Percentiles rank a stretch among this genome's conserved stretches.
Evolutionary conservation across 805 yeast genomes (phyloP).

Genomic region (Lachancea fermentati): DNA sequence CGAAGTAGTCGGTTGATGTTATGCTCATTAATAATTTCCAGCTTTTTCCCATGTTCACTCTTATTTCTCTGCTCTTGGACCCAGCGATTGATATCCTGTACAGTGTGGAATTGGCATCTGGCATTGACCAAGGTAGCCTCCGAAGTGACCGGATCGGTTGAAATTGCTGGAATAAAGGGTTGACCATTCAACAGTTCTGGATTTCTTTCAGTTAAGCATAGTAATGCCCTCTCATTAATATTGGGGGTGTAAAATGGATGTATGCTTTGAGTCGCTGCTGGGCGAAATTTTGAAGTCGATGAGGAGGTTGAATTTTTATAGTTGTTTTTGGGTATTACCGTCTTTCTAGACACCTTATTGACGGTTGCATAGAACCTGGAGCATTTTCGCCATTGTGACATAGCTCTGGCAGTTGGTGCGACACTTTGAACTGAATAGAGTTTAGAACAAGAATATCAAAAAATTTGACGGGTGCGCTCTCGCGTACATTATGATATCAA

Average conservation of each 20-base stretch:
- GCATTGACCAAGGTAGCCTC: slow-evolving; percentile 9
- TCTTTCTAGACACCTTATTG: neutral
- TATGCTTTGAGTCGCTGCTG: slow-evolving; percentile 12
- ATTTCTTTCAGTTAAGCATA: slow-evolving; percentile 18
- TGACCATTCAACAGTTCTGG: slow-evolving; percentile 20
- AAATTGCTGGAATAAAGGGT: slow-evolving; percentile 16
- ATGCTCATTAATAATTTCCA: slow-evolving; percentile 5
- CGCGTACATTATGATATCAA: neutral
- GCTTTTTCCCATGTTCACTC: neutral
- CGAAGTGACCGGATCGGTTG: slow-evolving; percentile 6
- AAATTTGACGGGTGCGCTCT: neutral
- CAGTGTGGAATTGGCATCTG: slow-evolving; percentile 14
- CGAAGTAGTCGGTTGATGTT: slow-evolving; percentile 6
- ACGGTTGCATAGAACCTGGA: neutral
- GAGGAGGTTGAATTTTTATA: neutral
- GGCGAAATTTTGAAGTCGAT: slow-evolving; percentile 10
- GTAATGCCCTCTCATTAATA: slow-evolving; percentile 17
- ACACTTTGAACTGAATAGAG: too few species aligned
- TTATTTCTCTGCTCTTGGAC: slow-evolving; percentile 9
- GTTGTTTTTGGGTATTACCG: slow-evolving; percentile 1
- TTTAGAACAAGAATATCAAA: neutral
- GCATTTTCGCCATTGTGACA: neutral
- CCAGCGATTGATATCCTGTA: slow-evolving; percentile 20
- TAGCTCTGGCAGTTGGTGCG: neutral
- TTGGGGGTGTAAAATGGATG: slow-evolving; percentile 28